A percentile compares a stretch with the other conserved stretches of the same genome.
These are phyloP conservation scores for Pseudotsuga menziesii DNA, from an alignment of 75 land plant species.

Conservation along the genomic window DNA sequence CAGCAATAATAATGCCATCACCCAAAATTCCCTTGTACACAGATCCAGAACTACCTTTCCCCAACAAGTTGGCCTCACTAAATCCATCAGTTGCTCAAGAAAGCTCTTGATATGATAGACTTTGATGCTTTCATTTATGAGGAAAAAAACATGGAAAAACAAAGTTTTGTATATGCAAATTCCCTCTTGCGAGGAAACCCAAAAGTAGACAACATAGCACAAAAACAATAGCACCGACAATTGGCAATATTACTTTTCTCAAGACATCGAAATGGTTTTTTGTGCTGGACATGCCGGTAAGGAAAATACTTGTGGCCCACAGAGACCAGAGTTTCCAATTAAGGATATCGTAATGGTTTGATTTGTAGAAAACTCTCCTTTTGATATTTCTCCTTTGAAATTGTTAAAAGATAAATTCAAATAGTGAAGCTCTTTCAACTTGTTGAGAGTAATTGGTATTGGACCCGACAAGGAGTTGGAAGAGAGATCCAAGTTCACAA, in stretches of 20 bases:
- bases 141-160: not conserved
- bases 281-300: not conserved
- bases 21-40: conserved; percentile 21
- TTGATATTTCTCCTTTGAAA: conserved; percentile 26
- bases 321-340: conserved; percentile 20
- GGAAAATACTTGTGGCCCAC: conserved; percentile 19
- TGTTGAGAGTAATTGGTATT: conserved; percentile 16
- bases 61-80: conserved; percentile 12
- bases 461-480: conserved; percentile 6
- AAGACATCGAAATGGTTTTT: not conserved
- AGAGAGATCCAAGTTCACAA: conserved; percentile 11
- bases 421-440: conserved; percentile 5
- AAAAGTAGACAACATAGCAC: not conserved
- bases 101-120: conserved; percentile 13
- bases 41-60: conserved; percentile 22
- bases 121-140: not conserved
- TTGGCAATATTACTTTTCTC: not conserved
- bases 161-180: not conserved
- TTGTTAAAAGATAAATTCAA: conserved; percentile 32
- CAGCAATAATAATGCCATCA: conserved; percentile 18
- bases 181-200: not conserved
- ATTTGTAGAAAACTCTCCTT: conserved; percentile 2
- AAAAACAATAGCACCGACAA: not conserved
- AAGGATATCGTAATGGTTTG: conserved; percentile 10
- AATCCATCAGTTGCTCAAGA: conserved; percentile 19